A percentile compares a stretch with the other conserved stretches of the same genome.
Evolutionary conservation across 164 flowering plant species (phyloP).

Genomic region (Stephania yunnanensis): DNA sequence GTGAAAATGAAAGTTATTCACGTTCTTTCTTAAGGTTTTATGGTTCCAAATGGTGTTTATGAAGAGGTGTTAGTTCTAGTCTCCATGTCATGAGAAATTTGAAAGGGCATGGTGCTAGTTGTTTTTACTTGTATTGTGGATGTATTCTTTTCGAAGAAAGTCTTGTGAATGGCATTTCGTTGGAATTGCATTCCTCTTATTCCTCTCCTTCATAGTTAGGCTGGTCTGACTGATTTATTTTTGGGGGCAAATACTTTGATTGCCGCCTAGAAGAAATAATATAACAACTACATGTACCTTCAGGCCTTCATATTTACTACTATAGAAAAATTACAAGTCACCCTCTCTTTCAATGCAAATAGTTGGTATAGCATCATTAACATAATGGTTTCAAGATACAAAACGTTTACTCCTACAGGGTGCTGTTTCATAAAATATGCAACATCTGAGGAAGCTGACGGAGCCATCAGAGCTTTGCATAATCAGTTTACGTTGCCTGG

Average conservation of each 20-base stretch:
- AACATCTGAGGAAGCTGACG: slow-evolving; percentile 87
- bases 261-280: neutral
- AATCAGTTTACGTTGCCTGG: slow-evolving; percentile 87
- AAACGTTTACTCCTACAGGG: slow-evolving; percentile 58
- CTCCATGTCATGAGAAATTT: neutral
- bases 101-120: neutral
- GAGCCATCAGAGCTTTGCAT: slow-evolving; percentile 86
- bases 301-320: neutral
- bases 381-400: slow-evolving; percentile 23
- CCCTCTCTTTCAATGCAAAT: neutral
- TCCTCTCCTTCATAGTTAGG: neutral
- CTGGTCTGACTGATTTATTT: neutral
- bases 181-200: neutral
- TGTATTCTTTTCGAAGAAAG: neutral
- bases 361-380: slow-evolving; percentile 8
- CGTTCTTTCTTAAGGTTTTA: neutral
- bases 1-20: neutral
- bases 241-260: neutral
- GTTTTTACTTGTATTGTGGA: too few species aligned
- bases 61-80: neutral
- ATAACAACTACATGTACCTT: neutral
- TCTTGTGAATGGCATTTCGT: neutral
- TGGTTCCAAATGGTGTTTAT: neutral
- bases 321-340: neutral
- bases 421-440: slow-evolving; percentile 97